phyloP scores from a whole-genome alignment of 768 basidiomycete genomes.

The Tricholomella constricta region DNA sequence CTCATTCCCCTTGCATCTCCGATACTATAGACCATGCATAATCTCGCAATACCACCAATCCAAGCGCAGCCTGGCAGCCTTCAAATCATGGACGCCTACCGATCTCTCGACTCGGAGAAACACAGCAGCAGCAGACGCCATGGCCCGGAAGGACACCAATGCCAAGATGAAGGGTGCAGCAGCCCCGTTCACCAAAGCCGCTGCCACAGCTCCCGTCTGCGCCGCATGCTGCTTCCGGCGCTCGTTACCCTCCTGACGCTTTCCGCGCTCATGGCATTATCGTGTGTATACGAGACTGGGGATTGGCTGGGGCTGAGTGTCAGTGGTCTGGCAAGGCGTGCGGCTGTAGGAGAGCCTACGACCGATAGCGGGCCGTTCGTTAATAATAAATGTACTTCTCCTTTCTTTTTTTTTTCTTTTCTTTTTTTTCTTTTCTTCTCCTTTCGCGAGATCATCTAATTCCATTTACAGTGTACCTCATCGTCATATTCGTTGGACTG shows the following conservation, averaged over 20 bases:
- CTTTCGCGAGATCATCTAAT: not conserved
- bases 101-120: not conserved
- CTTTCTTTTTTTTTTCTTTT: not conserved
- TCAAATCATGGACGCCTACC: not conserved
- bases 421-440: not conserved
- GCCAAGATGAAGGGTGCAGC: not conserved
- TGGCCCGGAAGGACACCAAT: not conserved
- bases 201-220: constrained; percentile 12
- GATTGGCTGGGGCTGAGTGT: constrained; percentile 22
- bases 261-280: constrained; percentile 30
- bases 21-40: not conserved
- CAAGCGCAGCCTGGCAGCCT: not conserved
- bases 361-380: constrained; percentile 34
- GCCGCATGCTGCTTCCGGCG: constrained; percentile 36
- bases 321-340: constrained; percentile 34
- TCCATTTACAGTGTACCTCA: constrained; percentile 54
- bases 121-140: not conserved
- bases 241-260: constrained; percentile 32
- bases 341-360: constrained; percentile 20
- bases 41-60: not conserved
- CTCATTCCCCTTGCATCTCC: not conserved
- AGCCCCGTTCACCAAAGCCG: not conserved
- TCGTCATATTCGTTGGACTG: constrained; percentile 66
- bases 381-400: constrained; percentile 41
- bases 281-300: constrained; percentile 29